Conservation (phyloP, 257 asterid species). For the Solanum habrochaites region DNA sequence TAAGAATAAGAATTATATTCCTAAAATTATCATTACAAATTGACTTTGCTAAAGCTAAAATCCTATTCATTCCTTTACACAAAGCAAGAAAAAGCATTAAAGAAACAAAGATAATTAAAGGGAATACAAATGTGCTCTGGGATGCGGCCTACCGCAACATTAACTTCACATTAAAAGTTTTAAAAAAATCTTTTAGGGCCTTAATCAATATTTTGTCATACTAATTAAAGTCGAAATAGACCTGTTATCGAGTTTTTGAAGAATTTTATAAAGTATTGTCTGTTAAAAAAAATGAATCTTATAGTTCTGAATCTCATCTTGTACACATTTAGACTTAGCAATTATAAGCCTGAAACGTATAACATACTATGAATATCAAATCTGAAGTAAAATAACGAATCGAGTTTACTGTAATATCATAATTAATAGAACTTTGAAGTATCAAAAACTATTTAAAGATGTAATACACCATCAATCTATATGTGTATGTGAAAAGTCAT, state of each 20-base stretch:
- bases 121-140: neutral
- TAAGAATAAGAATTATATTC: neutral
- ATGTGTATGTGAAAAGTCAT: neutral
- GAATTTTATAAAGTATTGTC: neutral
- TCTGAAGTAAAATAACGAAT: neutral
- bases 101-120: neutral
- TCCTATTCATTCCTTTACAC: neutral
- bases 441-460: neutral
- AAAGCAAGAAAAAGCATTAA: neutral
- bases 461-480: neutral
- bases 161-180: neutral
- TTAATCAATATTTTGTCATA: neutral
- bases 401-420: too few relatives aligned
- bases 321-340: too few relatives aligned
- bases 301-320: too few relatives aligned
- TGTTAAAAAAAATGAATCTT: too few relatives aligned
- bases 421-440: neutral
- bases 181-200: neutral
- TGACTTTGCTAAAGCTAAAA: neutral
- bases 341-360: too few relatives aligned
- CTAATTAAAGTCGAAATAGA: neutral
- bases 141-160: conserved; percentile 20
- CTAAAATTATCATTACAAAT: neutral
- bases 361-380: neutral
- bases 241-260: neutral